phyloP scores from a whole-genome alignment of 2,329 filamentous ascomycete species.

The Orbilia oligospora region DNA sequence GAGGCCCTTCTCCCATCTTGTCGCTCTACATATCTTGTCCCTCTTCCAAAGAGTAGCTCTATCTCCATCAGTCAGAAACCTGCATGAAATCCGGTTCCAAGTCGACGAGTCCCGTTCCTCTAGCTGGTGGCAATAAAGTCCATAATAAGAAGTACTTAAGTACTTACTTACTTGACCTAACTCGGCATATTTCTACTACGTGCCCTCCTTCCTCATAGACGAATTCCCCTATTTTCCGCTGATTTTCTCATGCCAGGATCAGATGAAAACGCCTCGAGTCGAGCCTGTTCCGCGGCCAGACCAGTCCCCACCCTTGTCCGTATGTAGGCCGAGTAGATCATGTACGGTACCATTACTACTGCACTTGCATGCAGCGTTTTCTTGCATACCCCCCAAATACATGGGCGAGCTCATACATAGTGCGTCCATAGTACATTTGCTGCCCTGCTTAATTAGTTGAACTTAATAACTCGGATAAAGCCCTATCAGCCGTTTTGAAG shows the following conservation, averaged over 20 bases:
- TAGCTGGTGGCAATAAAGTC: slow-evolving; percentile 4
- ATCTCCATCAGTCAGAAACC: slow-evolving; percentile 26
- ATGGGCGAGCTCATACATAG: slow-evolving; percentile 4
- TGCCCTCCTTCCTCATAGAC: slow-evolving; percentile 18
- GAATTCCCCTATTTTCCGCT: slow-evolving; percentile 29
- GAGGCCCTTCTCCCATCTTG: slow-evolving; percentile 24
- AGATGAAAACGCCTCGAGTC: slow-evolving; percentile 28
- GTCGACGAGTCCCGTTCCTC: slow-evolving; percentile 12
- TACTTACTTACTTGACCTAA: neutral
- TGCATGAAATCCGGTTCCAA: slow-evolving; percentile 25
- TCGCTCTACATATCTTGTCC: slow-evolving; percentile 23
- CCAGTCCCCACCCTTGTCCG: slow-evolving; percentile 7
- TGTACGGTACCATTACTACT: neutral
- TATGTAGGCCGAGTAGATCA: slow-evolving; percentile 1
- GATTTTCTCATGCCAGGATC: slow-evolving; percentile 19
- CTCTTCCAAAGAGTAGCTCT: slow-evolving; percentile 25
- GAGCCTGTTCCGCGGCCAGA: slow-evolving; percentile 11
- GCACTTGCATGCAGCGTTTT: slow-evolving; percentile 14
- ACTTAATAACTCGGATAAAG: slow-evolving; percentile 17
- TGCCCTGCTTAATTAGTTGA: slow-evolving; percentile 16
- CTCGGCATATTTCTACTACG: slow-evolving; percentile 7
- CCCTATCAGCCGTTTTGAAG: slow-evolving; percentile 9
- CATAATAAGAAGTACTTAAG: no score
- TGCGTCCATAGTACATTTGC: neutral
- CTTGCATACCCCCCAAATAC: neutral